Conservation (phyloP, 306 rosid genomes). For the Quercus mongolica region DNA sequence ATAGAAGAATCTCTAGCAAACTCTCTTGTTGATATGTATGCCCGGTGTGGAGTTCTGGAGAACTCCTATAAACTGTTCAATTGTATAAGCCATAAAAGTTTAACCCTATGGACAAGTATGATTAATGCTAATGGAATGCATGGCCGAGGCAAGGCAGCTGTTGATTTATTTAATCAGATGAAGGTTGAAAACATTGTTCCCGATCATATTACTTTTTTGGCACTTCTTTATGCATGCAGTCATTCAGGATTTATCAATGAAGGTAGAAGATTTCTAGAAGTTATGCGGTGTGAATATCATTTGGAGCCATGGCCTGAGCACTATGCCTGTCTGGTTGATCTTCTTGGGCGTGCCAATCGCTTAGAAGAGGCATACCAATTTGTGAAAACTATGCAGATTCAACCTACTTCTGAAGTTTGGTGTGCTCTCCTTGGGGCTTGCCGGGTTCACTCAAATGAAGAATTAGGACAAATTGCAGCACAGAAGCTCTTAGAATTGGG, state of each 20-base stretch:
- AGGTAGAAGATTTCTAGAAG: constrained; percentile 44
- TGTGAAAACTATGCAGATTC: constrained; percentile 43
- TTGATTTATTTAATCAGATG: constrained; percentile 53
- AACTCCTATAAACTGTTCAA: constrained; percentile 45
- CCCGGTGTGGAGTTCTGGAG: constrained; percentile 58
- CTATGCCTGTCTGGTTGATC: constrained; percentile 68
- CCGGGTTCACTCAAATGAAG: constrained; percentile 59
- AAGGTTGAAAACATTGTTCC: constrained; percentile 45
- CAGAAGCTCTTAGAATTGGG: constrained; percentile 54
- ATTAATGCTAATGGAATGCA: constrained; percentile 78
- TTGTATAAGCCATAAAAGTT: constrained; percentile 28
- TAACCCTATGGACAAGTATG: constrained; percentile 67
- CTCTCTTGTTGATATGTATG: constrained; percentile 70
- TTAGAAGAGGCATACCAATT: constrained; percentile 69
- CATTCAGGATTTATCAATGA: constrained; percentile 71
- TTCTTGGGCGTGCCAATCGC: constrained; percentile 65
- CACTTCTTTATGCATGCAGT: constrained; percentile 72
- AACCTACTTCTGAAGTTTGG: constrained; percentile 70
- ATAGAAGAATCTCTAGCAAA: constrained; percentile 48
- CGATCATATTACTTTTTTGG: constrained; percentile 71
- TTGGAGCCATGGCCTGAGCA: constrained; percentile 83
- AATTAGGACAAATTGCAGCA: constrained; percentile 59
- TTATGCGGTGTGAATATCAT: constrained; percentile 48
- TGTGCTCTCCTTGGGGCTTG: constrained; percentile 79
- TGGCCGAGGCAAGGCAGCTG: constrained; percentile 59